Evolutionary conservation across 805 yeast species (phyloP), one percentile per base, ranked within the genome.

Genomic region (Candida pini): DNA sequence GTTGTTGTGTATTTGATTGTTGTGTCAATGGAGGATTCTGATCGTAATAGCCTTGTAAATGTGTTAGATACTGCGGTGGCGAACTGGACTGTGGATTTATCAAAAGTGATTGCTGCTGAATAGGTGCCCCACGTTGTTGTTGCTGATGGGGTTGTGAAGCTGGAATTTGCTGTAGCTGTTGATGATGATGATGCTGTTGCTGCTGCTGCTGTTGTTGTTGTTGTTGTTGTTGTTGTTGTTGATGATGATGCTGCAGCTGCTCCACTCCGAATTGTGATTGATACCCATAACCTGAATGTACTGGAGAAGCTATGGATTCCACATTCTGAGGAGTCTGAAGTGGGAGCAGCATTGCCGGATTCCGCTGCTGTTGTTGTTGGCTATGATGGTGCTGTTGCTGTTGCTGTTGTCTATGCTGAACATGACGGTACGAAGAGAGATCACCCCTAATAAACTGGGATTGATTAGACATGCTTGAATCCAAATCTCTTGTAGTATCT

Each of bases 271-370:
- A n/a, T n/a, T n/a, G n/a, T n/a, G n/a, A n/a, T n/a, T n/a, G n/a
- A n/a, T n/a, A n/a, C n/a, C n/a, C n/a, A n/a, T n/a, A n/a, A n/a
- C n/a, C n/a, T n/a, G n/a, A n/a, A n/a, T 21, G 26, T 29, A 31
- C 18, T 28, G 25, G 22, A 19, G 22, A 16, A 24, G 17, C 12
- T 35, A 21, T 13, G 34, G 18, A 19, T 25, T 9, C 20, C 28
- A 12, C 20, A 24, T 14, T n/a, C 18, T 26, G 13, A 18, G 8
- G 10, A n/a, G 10, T 16, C 18, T 5, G 17, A 16, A 72, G 76
- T 40, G 84, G 95, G 94, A 83, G 88, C 38, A 76, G 76, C 49
- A 74, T 80, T 51, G 73, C 81, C 40, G 94, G 94, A 6, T 84
- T 68, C 66, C 94, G 94, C n/a, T 16, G 21, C 6, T 14, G 30